Conservation (phyloP, 225 moss, liverwort and hornwort species). For the Physcomitrellopsis africana region DNA sequence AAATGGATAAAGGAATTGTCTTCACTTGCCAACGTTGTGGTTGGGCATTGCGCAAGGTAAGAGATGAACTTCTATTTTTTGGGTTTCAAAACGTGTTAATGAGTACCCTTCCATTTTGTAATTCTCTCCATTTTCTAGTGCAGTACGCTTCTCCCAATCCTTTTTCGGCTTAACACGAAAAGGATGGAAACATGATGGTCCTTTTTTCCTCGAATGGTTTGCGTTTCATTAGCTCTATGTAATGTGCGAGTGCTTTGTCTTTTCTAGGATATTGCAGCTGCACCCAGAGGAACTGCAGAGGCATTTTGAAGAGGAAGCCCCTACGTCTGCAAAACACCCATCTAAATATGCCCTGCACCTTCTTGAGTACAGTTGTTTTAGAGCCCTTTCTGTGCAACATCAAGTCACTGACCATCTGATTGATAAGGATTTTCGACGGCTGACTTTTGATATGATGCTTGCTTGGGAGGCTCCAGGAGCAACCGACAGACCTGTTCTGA, state of each 20-base stretch:
- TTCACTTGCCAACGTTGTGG: conserved; percentile 88
- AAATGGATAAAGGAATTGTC: conserved; percentile 95
- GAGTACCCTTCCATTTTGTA: neutral
- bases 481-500: conserved; percentile 72
- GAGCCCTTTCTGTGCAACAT: conserved; percentile 86
- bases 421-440: conserved; percentile 82
- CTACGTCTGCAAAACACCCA: conserved; percentile 62
- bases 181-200: too few relatives aligned
- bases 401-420: conserved; percentile 78
- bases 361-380: conserved; percentile 90
- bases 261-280: conserved; percentile 68
- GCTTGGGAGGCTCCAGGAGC: conserved; percentile 98
- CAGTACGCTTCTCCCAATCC: too few relatives aligned
- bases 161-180: too few relatives aligned
- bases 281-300: conserved; percentile 89
- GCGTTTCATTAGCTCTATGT: neutral
- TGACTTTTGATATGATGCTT: conserved; percentile 99
- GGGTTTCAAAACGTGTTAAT: neutral
- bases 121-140: neutral
- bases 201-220: too few relatives aligned
- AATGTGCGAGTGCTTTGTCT: neutral
- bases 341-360: conserved; percentile 87
- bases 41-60: conserved; percentile 94
- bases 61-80: neutral
- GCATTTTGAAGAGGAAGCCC: conserved; percentile 92